Percentiles rank a stretch among this genome's conserved stretches.
phyloP scores from a whole-genome alignment of 2,329 filamentous ascomycete genomes.

The Daldinia sp. region DNA sequence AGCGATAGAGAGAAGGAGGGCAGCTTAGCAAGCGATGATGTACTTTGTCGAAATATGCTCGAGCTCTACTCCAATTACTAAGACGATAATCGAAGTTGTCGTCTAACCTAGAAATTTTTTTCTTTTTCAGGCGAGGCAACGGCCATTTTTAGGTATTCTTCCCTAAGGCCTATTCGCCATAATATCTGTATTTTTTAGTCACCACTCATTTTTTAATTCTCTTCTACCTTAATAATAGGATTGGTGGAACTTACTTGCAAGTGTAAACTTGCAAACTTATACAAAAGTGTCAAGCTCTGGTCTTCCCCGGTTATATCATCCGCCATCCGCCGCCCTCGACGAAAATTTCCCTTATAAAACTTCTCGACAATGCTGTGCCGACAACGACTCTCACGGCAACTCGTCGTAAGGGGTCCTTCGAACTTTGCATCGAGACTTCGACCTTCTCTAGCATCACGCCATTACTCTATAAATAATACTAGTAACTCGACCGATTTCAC shows the following conservation, averaged over 20 bases:
- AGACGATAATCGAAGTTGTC: constrained; percentile 32
- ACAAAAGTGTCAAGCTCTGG: not conserved
- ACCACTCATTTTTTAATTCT: constrained; percentile 7
- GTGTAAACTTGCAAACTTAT: not conserved
- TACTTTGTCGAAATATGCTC: constrained; percentile 35
- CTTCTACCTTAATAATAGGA: not conserved
- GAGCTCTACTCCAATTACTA: constrained; percentile 36
- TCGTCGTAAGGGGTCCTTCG: constrained; percentile 39
- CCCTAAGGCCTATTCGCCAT: constrained; percentile 8
- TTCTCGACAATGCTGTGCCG: constrained; percentile 46
- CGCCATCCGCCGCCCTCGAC: constrained; percentile 29
- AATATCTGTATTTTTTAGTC: constrained; percentile 18
- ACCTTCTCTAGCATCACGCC: constrained; percentile 32
- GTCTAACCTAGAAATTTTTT: too few relatives aligned
- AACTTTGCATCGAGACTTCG: constrained; percentile 38
- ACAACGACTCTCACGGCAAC: constrained; percentile 46
- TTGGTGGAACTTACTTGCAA: not conserved
- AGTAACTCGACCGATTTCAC: constrained; percentile 28
- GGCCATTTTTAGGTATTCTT: constrained; percentile 36
- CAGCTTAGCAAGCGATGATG: constrained; percentile 36
- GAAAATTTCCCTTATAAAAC: constrained; percentile 30
- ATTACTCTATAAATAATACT: constrained; percentile 41
- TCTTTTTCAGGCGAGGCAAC: constrained; percentile 15
- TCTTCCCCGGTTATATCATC: constrained; percentile 19
- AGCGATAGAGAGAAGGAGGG: too few relatives aligned